Evolutionary conservation across 2,329 filamentous ascomycete genomes (phyloP), one percentile per base, ranked within the genome.

Genomic region (Xylaria sp.): DNA sequence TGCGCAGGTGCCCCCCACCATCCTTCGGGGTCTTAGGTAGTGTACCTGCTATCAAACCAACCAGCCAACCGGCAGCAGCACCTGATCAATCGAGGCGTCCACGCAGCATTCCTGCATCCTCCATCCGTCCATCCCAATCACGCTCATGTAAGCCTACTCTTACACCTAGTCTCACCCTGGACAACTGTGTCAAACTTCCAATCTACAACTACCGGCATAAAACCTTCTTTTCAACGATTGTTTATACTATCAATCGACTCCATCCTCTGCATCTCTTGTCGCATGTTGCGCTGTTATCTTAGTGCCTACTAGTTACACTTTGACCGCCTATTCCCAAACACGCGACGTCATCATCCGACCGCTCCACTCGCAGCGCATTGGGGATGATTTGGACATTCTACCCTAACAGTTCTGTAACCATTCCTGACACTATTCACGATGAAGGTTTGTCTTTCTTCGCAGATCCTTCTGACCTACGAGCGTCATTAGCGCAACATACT

Each of bases 381-480:
- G 40, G 42, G 23, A 51, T 60, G 48, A 64, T 18, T 18, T 58
- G 23, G 32, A 23, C 66, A 47, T 25, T 54, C 51, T 48, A 10
- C 51, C 6, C 18, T 29, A 60, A 47, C 64, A 58, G 4, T 44
- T 44, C 2, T 44, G 18, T 18, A 44, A n/a, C 40, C 6, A 18
- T 44, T 35, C 32, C 32, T 6, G 32, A 35, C 32, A 53, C 25
- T 37, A 66, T 62, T 59, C 69, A 75, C 69, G 16, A 78, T 78
- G 76, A 78, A 78, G 72, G 76, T 78, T 70, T 29, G 75, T 71
- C 58, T 25, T 48, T 16, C 63, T 42, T 8, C n/a, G 53, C 37
- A 42, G 21, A 50, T 37, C 16, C 3, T 42, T 13, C 23, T 9
- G n/a, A 13, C 21, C 35, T 29, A 3, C 12, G n/a, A 23, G 16